These are phyloP conservation scores for Metschnikowia reukaufii DNA, from an alignment of 805 yeast species.

Conservation along the genomic window DNA sequence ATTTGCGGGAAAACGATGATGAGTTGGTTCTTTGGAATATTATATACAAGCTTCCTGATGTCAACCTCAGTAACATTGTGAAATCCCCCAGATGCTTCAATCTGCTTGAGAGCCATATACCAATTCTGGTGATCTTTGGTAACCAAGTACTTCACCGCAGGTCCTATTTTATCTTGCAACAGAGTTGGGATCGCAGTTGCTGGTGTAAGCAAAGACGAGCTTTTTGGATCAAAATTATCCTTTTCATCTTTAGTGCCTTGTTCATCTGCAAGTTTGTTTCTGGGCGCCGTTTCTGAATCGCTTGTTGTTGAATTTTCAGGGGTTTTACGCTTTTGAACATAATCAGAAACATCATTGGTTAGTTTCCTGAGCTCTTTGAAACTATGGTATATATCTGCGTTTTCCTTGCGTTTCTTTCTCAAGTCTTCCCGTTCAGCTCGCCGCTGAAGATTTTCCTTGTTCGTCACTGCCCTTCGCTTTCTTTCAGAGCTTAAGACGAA, in stretches of 20 bases:
- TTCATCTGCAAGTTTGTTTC: not conserved
- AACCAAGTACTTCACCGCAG: constrained; percentile 40
- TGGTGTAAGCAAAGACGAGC: constrained; percentile 19
- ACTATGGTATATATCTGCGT: constrained; percentile 24
- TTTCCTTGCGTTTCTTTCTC: constrained; percentile 22
- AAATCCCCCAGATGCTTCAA: constrained; percentile 38
- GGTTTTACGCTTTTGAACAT: not conserved
- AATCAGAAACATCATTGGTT: constrained; percentile 29
- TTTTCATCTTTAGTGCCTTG: constrained; percentile 1
- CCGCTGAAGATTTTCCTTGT: constrained; percentile 10
- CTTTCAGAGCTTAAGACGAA: constrained; percentile 18
- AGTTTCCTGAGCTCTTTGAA: constrained; percentile 29
- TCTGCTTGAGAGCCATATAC: constrained; percentile 45
- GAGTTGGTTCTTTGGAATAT: constrained; percentile 43
- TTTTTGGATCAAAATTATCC: constrained; percentile 14
- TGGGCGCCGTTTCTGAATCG: constrained; percentile 21
- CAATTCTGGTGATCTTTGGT: constrained; percentile 45
- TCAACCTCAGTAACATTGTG: constrained; percentile 31
- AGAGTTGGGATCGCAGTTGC: constrained; percentile 35
- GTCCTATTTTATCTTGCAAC: constrained; percentile 38
- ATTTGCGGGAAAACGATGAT: constrained; percentile 28
- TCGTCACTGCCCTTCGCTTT: constrained; percentile 10
- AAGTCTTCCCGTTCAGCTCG: constrained; percentile 28
- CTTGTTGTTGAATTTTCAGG: constrained; percentile 7
- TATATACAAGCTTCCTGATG: constrained; percentile 34